Evolutionary conservation across 495 filamentous ascomycete genomes (phyloP), one percentile per base, ranked within the genome.

Genomic region (Saxispiralis lemnorum): DNA sequence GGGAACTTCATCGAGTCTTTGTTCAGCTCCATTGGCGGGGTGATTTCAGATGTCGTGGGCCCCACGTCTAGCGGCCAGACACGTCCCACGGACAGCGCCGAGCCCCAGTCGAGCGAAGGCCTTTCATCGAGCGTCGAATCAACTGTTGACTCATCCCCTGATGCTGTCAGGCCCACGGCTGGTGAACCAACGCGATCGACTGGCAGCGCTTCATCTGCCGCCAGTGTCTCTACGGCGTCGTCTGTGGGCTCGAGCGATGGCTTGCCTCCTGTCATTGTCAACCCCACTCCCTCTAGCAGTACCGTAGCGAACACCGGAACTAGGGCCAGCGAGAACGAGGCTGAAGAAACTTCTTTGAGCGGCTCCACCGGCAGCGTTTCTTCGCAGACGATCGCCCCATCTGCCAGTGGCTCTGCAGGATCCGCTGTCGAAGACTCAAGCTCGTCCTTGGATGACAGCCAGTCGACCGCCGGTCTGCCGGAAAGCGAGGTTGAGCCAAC

Each of bases 401-500:
- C 17, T 13, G 7, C 20, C 9, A 37, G 20, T 31, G 16, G 24
- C 24, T 28, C 24, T 12, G 34, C 34, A 6, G n/a, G 13, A 12
- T 35, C 34, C 13, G n/a, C 34, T 35, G 12, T 6, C 13, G 34
- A 17, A 13, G 34, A 35, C 34, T 35, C 34, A 9, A 28, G 24
- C 24, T 28, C 24, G 5, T 28, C 9, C 24, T 28, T 9, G 5
- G 15, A 40, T 39, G 17, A 39, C 35, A 39, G 12, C 40, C n/a
- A 30, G 28, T 17, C 43, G 13, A 46, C 14, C 20, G 31, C 40
- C 5, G 28, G 13, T 13, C 6, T 44, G 32, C 42, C 42, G 4
- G 42, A 38, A 5, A 44, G 15, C 12, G 34, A 37, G 5, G 34
- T 44, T 10, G 14, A 13, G 32, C 42, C 42, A 3, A 44, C 42